phyloP scores from a whole-genome alignment of 306 rosid genomes.

The Nissolia schottii region DNA sequence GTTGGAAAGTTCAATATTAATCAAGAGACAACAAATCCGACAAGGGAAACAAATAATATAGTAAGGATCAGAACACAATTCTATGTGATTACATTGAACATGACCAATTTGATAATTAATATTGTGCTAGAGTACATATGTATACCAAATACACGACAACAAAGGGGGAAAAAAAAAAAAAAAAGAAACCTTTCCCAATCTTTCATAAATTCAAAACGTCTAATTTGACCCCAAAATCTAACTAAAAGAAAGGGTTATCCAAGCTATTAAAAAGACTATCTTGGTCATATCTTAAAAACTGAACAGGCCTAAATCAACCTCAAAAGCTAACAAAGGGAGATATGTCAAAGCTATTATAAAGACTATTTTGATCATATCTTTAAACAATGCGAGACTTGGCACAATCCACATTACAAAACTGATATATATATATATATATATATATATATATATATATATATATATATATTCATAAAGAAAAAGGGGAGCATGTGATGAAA shows the following conservation, averaged over 20 bases:
- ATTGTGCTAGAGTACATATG: too few species aligned
- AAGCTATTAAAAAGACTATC: too few species aligned
- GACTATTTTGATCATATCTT: too few species aligned
- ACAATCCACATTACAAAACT: constrained; percentile 48
- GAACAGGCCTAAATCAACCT: too few species aligned
- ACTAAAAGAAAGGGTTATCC: too few species aligned
- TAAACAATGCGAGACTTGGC: too few species aligned
- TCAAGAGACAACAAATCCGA: neutral
- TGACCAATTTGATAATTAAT: neutral
- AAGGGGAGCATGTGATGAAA: constrained; percentile 50
- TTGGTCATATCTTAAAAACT: too few species aligned
- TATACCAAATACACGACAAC: neutral
- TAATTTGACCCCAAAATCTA: too few species aligned
- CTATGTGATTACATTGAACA: neutral
- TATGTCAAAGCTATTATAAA: too few species aligned
- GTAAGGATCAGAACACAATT: neutral
- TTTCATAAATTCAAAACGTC: too few species aligned
- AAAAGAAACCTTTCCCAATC: too few species aligned
- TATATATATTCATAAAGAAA: constrained; percentile 19
- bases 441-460: constrained; percentile 18
- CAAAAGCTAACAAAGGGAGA: too few species aligned
- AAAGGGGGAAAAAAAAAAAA: neutral
- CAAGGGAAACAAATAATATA: neutral
- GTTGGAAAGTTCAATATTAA: neutral
- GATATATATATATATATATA: constrained; percentile 18